Evolutionary conservation across 306 rosid species (phyloP).

Genomic region (Aeschynomene evenia): DNA sequence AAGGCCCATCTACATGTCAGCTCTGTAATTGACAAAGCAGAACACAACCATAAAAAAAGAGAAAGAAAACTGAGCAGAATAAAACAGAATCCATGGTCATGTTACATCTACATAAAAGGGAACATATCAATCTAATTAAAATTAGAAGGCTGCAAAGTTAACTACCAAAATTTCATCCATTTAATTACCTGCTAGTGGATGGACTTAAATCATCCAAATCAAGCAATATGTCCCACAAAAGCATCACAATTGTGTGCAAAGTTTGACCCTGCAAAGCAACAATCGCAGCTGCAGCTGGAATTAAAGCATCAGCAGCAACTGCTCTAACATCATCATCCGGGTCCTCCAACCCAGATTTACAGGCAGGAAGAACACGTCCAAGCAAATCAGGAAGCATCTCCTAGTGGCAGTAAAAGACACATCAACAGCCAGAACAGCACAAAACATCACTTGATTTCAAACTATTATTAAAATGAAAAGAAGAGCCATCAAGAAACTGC

Average conservation of each 20-base stretch:
- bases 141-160: not conserved
- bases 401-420: slow-evolving; percentile 44
- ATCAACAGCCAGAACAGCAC: slow-evolving; percentile 18
- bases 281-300: slow-evolving; percentile 84
- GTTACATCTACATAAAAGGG: not conserved
- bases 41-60: no score
- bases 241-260: slow-evolving; percentile 82
- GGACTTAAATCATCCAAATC: slow-evolving; percentile 99
- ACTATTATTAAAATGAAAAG: not conserved
- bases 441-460: slow-evolving; percentile 2
- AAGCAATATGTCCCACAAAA: slow-evolving; percentile 93
- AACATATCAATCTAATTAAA: not conserved
- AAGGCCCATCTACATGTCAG: not conserved
- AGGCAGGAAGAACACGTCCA: slow-evolving; percentile 81
- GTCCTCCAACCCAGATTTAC: slow-evolving; percentile 94
- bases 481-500: not conserved
- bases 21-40: not conserved
- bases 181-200: slow-evolving; percentile 89
- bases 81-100: not conserved
- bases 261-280: slow-evolving; percentile 75
- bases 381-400: slow-evolving; percentile 92
- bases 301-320: slow-evolving; percentile 97
- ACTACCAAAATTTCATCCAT: not conserved
- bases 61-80: slow-evolving; percentile 2
- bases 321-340: slow-evolving; percentile 99